Percentiles rank a stretch among this genome's conserved stretches.
Conservation (phyloP, 495 filamentous ascomycete species). For the Aspergillus ellipticus region DNA sequence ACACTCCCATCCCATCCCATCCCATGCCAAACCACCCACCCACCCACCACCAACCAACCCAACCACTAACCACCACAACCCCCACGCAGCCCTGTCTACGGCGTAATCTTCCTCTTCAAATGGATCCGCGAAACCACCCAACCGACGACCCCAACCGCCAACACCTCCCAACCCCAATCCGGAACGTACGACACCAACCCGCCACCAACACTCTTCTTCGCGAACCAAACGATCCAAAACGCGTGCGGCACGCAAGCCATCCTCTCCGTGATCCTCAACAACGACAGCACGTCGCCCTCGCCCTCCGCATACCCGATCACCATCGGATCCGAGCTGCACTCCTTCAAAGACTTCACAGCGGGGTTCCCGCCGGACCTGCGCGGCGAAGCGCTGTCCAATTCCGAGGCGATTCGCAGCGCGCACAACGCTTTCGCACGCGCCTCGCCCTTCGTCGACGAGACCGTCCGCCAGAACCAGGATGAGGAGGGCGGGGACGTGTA, state of each 20-base stretch:
- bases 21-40: background rate
- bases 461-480: slow-evolving; percentile 54
- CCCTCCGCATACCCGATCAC: slow-evolving; percentile 34
- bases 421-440: slow-evolving; percentile 91
- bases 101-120: slow-evolving; percentile 99
- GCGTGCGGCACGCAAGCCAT: slow-evolving; percentile 97
- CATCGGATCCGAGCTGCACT: slow-evolving; percentile 59
- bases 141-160: slow-evolving; percentile 49
- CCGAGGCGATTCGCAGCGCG: slow-evolving; percentile 79
- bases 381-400: slow-evolving; percentile 64
- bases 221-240: slow-evolving; percentile 97
- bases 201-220: slow-evolving; percentile 73
- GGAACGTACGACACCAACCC: slow-evolving; percentile 75
- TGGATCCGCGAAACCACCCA: slow-evolving; percentile 74
- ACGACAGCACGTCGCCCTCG: slow-evolving; percentile 41
- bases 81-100: slow-evolving; percentile 70
- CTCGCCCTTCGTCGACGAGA: slow-evolving; percentile 90
- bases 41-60: background rate
- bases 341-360: slow-evolving; percentile 89
- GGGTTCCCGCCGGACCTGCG: slow-evolving; percentile 77
- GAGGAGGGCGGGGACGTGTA: slow-evolving; percentile 74
- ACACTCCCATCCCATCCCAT: background rate
- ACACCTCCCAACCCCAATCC: slow-evolving; percentile 39
- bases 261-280: slow-evolving; percentile 87
- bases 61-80: slow-evolving; percentile 4